Evolutionary conservation across 2,329 filamentous ascomycete genomes (phyloP).

Genomic region (Amphichorda felina): DNA sequence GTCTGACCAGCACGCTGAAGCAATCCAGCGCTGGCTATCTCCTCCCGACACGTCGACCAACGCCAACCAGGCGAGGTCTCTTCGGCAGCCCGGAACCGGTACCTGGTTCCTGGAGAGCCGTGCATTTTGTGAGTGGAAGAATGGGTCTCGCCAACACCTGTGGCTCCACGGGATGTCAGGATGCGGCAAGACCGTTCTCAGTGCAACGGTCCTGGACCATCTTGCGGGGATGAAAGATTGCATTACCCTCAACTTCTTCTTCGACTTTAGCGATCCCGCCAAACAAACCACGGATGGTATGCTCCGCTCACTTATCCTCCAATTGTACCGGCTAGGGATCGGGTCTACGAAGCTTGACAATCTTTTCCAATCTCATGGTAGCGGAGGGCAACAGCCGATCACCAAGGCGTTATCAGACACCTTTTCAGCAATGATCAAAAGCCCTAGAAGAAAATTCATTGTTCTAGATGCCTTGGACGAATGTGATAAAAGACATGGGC

Average conservation of each 20-base stretch:
- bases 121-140: conserved; percentile 1
- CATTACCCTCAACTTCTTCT: background rate
- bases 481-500: background rate
- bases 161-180: conserved; percentile 2
- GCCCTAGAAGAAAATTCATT: background rate
- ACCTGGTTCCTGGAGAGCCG: conserved; percentile 1
- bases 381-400: background rate
- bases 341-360: background rate
- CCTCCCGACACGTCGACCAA: conserved; percentile 1
- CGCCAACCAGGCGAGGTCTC: background rate
- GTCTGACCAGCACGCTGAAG: background rate
- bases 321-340: conserved; percentile 1
- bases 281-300: conserved; percentile 1
- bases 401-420: background rate
- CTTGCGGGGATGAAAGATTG: background rate
- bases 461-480: background rate
- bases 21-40: background rate
- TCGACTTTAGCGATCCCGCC: background rate
- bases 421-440: background rate
- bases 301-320: background rate
- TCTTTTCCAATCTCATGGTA: background rate
- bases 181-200: conserved; percentile 4
- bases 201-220: conserved; percentile 2
- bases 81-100: background rate
- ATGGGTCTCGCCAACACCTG: background rate